A percentile compares a stretch with the other conserved stretches of the same genome.
Evolutionary conservation across 1,139 yeast species (phyloP).

Genomic region (Geotrichum klebahnii): DNA sequence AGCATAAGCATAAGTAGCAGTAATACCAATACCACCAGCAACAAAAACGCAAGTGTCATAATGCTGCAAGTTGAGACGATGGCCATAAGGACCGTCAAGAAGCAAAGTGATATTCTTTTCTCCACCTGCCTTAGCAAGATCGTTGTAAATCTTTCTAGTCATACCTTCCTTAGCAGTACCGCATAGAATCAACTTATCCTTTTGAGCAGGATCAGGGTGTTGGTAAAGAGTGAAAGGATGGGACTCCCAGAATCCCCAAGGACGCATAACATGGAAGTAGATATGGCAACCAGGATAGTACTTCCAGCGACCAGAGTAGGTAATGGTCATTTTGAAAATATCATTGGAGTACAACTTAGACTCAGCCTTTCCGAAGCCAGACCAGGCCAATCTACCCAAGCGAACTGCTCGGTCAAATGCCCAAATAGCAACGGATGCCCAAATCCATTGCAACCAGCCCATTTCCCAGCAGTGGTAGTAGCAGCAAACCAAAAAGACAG

Average conservation of each 20-base stretch:
- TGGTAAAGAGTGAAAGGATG: constrained; percentile 60
- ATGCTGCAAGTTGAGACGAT: constrained; percentile 46
- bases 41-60: constrained; percentile 51
- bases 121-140: constrained; percentile 4
- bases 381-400: constrained; percentile 37
- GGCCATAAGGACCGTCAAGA: constrained; percentile 60
- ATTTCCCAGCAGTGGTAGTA: constrained; percentile 44
- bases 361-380: constrained; percentile 37
- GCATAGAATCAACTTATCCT: constrained; percentile 33
- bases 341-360: constrained; percentile 35
- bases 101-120: constrained; percentile 36
- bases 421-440: constrained; percentile 43
- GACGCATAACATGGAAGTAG: constrained; percentile 48
- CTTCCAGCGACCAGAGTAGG: constrained; percentile 36
- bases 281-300: constrained; percentile 44
- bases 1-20: constrained; percentile 42
- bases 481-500: constrained; percentile 42
- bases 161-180: constrained; percentile 38
- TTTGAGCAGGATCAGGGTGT: constrained; percentile 23
- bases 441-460: constrained; percentile 42
- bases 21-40: constrained; percentile 67
- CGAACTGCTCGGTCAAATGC: constrained; percentile 43
- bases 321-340: constrained; percentile 47
- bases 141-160: constrained; percentile 30
- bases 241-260: constrained; percentile 44